phyloP scores from a whole-genome alignment of 2,329 filamentous ascomycete genomes.

The Ramularia collo-cygni region DNA sequence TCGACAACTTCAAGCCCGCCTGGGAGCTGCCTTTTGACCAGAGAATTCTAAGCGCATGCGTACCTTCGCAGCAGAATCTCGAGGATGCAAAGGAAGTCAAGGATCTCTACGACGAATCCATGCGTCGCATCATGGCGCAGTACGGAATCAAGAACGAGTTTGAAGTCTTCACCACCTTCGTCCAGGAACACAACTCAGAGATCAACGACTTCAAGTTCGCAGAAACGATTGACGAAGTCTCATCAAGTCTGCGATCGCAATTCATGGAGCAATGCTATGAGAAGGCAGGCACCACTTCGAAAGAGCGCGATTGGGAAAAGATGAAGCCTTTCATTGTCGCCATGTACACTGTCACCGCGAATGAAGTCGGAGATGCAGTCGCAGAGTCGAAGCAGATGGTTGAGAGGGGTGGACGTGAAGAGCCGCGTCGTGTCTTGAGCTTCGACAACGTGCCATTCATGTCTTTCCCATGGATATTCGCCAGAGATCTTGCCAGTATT shows the following conservation, averaged over 20 bases:
- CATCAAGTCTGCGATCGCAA: conserved; percentile 57
- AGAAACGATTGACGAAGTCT: conserved; percentile 70
- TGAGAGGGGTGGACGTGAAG: conserved; percentile 33
- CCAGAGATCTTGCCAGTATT: conserved; percentile 62
- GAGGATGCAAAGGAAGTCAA: conserved; percentile 62
- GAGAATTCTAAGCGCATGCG: conserved; percentile 61
- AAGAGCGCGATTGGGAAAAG: conserved; percentile 41
- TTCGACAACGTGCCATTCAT: conserved; percentile 66
- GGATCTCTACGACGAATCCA: conserved; percentile 64
- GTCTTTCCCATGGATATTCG: conserved; percentile 90
- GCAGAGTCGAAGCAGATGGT: conserved; percentile 41
- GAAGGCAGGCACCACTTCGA: conserved; percentile 45
- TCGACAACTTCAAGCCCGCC: conserved; percentile 64
- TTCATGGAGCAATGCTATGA: conserved; percentile 62
- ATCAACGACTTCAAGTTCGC: conserved; percentile 77
- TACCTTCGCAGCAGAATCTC: conserved; percentile 50
- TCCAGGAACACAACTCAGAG: conserved; percentile 65
- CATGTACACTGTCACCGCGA: conserved; percentile 77
- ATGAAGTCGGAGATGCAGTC: conserved; percentile 58
- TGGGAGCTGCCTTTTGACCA: conserved; percentile 68
- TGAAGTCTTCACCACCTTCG: conserved; percentile 83
- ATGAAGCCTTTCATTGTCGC: conserved; percentile 71
- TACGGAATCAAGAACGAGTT: conserved; percentile 81
- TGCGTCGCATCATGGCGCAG: conserved; percentile 77
- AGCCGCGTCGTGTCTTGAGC: conserved; percentile 34